These are phyloP conservation scores for Hypoxylon sp. DNA, from an alignment of 2,329 filamentous ascomycete species.

Conservation along the genomic window DNA sequence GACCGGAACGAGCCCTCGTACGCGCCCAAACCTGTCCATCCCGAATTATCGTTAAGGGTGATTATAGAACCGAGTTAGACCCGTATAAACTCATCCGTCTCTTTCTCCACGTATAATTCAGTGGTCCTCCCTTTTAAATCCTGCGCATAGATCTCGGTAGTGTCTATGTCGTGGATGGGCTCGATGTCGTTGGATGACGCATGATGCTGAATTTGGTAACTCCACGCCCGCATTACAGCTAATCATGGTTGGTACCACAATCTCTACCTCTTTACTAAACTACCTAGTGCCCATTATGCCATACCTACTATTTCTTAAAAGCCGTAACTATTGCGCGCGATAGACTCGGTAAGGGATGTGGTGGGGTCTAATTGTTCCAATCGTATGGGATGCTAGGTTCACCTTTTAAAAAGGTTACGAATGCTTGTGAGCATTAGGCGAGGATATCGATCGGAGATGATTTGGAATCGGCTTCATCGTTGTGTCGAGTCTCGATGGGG, in stretches of 20 bases:
- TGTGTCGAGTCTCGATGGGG: constrained; percentile 21
- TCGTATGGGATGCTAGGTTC: background rate
- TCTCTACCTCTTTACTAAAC: background rate
- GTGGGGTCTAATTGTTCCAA: background rate
- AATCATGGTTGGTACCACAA: background rate
- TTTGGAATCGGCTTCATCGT: constrained; percentile 12
- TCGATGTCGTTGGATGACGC: constrained; percentile 9
- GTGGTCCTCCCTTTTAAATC: background rate
- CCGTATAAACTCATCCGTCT: background rate
- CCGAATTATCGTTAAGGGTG: background rate
- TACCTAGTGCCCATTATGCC: too few relatives aligned
- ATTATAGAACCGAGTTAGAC: background rate
- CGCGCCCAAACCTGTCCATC: background rate
- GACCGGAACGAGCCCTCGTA: background rate
- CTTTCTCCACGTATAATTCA: background rate
- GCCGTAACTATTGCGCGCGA: background rate
- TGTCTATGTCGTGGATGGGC: background rate
- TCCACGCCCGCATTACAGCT: constrained; percentile 2
- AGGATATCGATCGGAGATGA: background rate
- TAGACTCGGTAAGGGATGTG: background rate
- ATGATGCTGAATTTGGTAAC: constrained; percentile 7
- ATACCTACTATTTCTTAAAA: too few relatives aligned
- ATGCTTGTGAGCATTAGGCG: background rate
- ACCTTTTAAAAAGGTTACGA: background rate
- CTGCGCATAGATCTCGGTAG: constrained; percentile 1